Evolutionary conservation across 805 yeast genomes (phyloP).

Genomic region (Lachancea lanzarotensis): DNA sequence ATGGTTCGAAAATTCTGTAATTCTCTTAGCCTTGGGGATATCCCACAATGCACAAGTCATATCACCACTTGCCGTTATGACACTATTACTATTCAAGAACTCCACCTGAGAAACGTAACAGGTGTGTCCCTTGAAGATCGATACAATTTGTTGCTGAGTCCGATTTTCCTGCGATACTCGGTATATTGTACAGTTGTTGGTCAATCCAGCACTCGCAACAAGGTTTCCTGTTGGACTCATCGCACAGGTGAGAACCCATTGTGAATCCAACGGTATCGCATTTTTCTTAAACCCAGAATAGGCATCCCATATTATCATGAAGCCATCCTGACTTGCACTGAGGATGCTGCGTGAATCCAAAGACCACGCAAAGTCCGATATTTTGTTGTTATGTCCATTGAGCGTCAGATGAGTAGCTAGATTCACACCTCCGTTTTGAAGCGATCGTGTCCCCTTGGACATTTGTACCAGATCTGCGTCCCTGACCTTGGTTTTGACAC

Average conservation of each 20-base stretch:
- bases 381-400: slow-evolving; percentile 63
- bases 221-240: slow-evolving; percentile 57
- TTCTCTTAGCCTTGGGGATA: slow-evolving; percentile 48
- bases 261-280: slow-evolving; percentile 66
- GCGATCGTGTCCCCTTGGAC: slow-evolving; percentile 27
- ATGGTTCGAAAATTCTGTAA: slow-evolving; percentile 56
- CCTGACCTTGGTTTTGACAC: slow-evolving; percentile 36
- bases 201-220: slow-evolving; percentile 79
- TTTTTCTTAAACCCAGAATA: slow-evolving; percentile 61
- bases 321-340: slow-evolving; percentile 83
- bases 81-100: slow-evolving; percentile 49
- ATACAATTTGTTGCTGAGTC: slow-evolving; percentile 39
- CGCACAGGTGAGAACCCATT: slow-evolving; percentile 75
- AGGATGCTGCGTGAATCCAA: slow-evolving; percentile 52
- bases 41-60: slow-evolving; percentile 80
- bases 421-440: slow-evolving; percentile 24
- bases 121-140: slow-evolving; percentile 69
- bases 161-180: slow-evolving; percentile 34
- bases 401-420: slow-evolving; percentile 34
- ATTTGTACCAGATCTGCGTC: slow-evolving; percentile 41
- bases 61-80: slow-evolving; percentile 77
- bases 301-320: slow-evolving; percentile 77
- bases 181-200: slow-evolving; percentile 71
- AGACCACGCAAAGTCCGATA: slow-evolving; percentile 65
- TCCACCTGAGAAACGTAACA: slow-evolving; percentile 75